Conservation (phyloP, 495 filamentous ascomycete species). For the Penicillium silybi region DNA sequence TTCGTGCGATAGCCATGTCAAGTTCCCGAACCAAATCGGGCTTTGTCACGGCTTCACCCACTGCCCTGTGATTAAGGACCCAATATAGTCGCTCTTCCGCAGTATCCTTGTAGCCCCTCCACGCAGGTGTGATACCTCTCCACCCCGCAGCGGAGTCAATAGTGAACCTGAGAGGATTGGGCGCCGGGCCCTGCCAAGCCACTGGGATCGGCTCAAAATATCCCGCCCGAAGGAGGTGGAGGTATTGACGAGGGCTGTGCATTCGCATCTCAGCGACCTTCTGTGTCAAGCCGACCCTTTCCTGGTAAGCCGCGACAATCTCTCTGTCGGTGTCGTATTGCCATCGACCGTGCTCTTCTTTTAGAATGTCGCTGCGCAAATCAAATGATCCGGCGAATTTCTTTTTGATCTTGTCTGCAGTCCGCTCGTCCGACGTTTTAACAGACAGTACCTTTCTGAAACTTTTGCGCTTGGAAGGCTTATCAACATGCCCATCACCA, state of each 20-base stretch:
- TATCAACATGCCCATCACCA: not conserved
- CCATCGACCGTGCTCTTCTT: slow-evolving; percentile 42
- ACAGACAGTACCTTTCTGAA: not conserved
- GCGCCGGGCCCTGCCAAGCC: slow-evolving; percentile 34
- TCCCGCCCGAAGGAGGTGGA: slow-evolving; percentile 46
- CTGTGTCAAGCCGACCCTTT: slow-evolving; percentile 35
- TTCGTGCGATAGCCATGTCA: slow-evolving; percentile 36
- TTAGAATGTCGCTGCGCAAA: slow-evolving; percentile 32
- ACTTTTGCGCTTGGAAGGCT: not conserved
- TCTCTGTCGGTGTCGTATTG: slow-evolving; percentile 32
- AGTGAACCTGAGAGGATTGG: slow-evolving; percentile 43
- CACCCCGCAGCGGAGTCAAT: slow-evolving; percentile 44
- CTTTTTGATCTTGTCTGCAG: not conserved
- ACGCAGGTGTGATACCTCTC: slow-evolving; percentile 45
- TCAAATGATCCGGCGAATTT: not conserved
- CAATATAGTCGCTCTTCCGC: slow-evolving; percentile 51
- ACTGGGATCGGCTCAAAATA: slow-evolving; percentile 49
- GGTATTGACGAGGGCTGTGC: slow-evolving; percentile 36
- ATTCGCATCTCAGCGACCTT: slow-evolving; percentile 37
- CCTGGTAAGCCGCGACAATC: slow-evolving; percentile 39
- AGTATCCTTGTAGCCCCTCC: slow-evolving; percentile 45
- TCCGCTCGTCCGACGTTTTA: not conserved
- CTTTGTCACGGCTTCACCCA: slow-evolving; percentile 30
- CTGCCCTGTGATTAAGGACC: slow-evolving; percentile 43
- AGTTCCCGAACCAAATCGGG: slow-evolving; percentile 41